Evolutionary conservation across 495 filamentous ascomycete genomes (phyloP), one percentile per base, ranked within the genome.

Genomic region (Neurospora sp.): DNA sequence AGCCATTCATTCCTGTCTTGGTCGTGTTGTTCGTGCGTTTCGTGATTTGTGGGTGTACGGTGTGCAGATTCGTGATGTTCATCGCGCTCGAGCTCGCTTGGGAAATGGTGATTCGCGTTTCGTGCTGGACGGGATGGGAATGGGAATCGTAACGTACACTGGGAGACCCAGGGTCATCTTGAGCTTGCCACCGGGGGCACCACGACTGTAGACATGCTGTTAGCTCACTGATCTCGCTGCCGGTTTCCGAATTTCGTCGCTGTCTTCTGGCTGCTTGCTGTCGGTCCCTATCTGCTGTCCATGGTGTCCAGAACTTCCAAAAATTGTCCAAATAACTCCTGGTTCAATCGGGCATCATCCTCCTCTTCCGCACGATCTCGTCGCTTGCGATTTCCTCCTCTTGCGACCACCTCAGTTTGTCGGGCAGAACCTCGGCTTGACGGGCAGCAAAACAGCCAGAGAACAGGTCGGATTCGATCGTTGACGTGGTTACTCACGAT

Each of bases 121-220:
- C 76, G 45, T 66, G 70, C 39, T 69, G 38, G 43, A 69, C 39
- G 9, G 15, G 34, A 31, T 39, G n/a, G 71, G 62, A 34, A 71
- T 31, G 71, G 76, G 69, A 71, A 34, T 79, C 72, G 75, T 19
- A 72, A 93, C 94, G 86, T 95, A 98, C 95, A 94, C 92, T 85
- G 96, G 96, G 81, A 99, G 93, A 97, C 92, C 96, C 86, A 99
- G 93, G 84, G 96, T 97, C 96, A 99, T 99, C 92, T 97, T 99
- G 77, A 99, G 91, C 92, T 99, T 99, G 92, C 97, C 97, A 89
- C 96, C 96, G 78, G 94, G 90, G 88, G 92, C 92, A 92, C 92
- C 92, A 89, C 93, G 93, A 81, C 94, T 89, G 73, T 74, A 59
- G 31, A 71, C 28, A 37, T 10, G 34, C 66, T n/a, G 76, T 82